These are phyloP conservation scores for Irpex sp. DNA, from an alignment of 1,284 basidiomycete species.

Conservation along the genomic window DNA sequence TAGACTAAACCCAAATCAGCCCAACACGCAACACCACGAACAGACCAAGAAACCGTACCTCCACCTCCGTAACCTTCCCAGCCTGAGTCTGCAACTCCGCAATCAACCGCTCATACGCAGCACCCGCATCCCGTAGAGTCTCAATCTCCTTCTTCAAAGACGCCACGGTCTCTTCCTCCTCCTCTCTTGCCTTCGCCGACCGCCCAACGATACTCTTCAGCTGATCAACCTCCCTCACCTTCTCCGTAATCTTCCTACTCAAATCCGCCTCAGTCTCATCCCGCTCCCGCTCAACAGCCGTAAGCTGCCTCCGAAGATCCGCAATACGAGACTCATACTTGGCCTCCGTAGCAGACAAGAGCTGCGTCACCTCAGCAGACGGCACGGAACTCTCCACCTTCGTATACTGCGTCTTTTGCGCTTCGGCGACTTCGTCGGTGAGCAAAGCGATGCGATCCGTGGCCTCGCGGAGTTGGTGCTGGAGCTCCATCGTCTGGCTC, in stretches of 20 bases:
- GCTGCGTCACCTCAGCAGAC: constrained; percentile 66
- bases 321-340: constrained; percentile 74
- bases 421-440: constrained; percentile 69
- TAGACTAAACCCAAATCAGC: constrained; percentile 33
- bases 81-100: constrained; percentile 45
- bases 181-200: constrained; percentile 52
- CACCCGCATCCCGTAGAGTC: constrained; percentile 46
- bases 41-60: constrained; percentile 40
- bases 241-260: constrained; percentile 75
- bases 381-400: constrained; percentile 46
- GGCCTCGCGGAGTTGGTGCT: constrained; percentile 81
- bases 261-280: constrained; percentile 82
- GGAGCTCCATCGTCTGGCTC: constrained; percentile 76
- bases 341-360: constrained; percentile 75
- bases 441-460: constrained; percentile 68
- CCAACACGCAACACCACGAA: background rate
- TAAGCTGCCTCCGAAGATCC: constrained; percentile 61
- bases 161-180: constrained; percentile 54
- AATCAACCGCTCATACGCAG: constrained; percentile 42
- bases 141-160: constrained; percentile 55
- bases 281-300: constrained; percentile 65
- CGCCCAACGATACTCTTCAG: constrained; percentile 58
- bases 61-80: constrained; percentile 49
- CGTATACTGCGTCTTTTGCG: constrained; percentile 53
- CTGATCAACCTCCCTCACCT: constrained; percentile 74